phyloP scores from a whole-genome alignment of 257 asterid species.

The Anisodus tanguticus region DNA sequence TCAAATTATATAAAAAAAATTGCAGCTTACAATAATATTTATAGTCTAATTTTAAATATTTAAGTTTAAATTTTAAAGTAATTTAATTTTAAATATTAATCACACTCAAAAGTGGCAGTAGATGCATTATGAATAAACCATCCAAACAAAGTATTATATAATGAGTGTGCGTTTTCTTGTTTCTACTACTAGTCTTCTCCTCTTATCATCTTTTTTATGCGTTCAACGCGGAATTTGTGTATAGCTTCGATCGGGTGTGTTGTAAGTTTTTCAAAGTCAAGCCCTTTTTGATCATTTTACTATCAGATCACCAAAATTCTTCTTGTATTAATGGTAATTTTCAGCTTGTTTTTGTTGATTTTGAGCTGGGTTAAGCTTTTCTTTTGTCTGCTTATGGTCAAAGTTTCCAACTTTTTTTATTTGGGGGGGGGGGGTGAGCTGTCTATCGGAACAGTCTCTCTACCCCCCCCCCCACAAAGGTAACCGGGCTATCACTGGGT shows the following conservation, averaged over 20 bases:
- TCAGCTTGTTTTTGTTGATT: slow-evolving; percentile 1
- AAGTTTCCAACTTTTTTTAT: neutral
- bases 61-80: too few species aligned
- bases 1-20: too few species aligned
- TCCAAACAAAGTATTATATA: too few species aligned
- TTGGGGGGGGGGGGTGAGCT: neutral
- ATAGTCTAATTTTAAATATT: too few species aligned
- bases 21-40: too few species aligned
- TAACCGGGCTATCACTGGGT: neutral
- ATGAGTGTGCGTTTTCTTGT: neutral
- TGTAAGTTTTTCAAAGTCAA: too few species aligned
- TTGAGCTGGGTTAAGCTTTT: neutral
- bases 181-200: neutral
- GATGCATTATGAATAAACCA: too few species aligned
- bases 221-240: neutral
- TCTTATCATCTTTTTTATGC: neutral
- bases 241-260: neutral
- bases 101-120: too few species aligned
- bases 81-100: too few species aligned
- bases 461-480: too few species aligned
- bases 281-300: too few species aligned
- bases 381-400: neutral
- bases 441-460: neutral
- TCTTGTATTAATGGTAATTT: neutral
- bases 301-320: neutral